Evolutionary conservation across 805 yeast species (phyloP).

Genomic region (Starmerella bombicola): DNA sequence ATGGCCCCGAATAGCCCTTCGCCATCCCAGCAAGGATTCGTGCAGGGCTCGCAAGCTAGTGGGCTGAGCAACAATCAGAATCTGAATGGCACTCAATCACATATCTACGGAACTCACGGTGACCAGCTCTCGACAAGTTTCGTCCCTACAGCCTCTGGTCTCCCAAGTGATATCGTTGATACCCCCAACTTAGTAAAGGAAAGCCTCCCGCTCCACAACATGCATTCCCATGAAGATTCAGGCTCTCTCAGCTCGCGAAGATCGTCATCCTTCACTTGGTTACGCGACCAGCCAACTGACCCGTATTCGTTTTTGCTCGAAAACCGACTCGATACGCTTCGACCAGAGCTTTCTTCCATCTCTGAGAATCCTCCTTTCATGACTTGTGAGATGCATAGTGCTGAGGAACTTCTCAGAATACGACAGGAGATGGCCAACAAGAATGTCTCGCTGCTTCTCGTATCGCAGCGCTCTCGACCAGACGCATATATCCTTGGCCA

Average conservation of each 20-base stretch:
- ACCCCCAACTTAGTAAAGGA: neutral
- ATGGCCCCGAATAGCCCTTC: neutral
- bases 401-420: constrained; percentile 4
- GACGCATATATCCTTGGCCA: constrained; percentile 25
- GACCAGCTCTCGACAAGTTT: neutral
- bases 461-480: constrained; percentile 31
- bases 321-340: constrained; percentile 26
- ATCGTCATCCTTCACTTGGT: constrained; percentile 17
- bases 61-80: neutral
- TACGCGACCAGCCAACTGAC: constrained; percentile 21
- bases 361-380: constrained; percentile 1
- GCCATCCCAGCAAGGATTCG: neutral
- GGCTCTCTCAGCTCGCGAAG: constrained; percentile 9
- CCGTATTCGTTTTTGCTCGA: constrained; percentile 31
- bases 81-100: neutral
- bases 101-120: neutral
- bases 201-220: neutral
- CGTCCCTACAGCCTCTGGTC: neutral
- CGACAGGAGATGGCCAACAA: neutral
- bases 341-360: constrained; percentile 25
- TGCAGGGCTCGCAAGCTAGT: neutral
- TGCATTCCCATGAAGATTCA: constrained; percentile 5
- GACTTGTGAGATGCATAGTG: neutral
- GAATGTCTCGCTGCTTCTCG: constrained; percentile 26
- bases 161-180: neutral